Evolutionary conservation across 306 rosid species (phyloP), one percentile per base, ranked within the genome.

Genomic region (Prunus mira): DNA sequence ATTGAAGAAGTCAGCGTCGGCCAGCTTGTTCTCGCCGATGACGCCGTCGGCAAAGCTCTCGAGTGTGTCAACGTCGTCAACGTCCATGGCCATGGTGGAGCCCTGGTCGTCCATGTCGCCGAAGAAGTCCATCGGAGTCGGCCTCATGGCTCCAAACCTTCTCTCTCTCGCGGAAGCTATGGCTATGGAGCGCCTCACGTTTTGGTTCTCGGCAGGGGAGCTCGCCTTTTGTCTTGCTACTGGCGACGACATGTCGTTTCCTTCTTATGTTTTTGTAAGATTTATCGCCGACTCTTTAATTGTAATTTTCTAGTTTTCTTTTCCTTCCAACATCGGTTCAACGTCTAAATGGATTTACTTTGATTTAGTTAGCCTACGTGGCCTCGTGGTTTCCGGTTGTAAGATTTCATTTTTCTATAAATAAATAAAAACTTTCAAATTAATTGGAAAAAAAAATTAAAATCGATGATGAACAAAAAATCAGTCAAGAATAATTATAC

Each of bases 51-150:
- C 72, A 27, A 89, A 84, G 24, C 86, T 83, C 77, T 93, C 97
- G 27, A 87, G 85, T 0, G 92, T 81, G 75, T 93, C 97, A 1
- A 82, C 91, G 54, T 93, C 98, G 79, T 93, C 98, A 0, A 93
- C 98, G 50, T 93, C 97, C 97, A 93, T 93, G 25, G 93, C 98
- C 91, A 91, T 91, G 4, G 96, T 30, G 12, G 98, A 84, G 3
- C 85, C 93, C 62, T 88, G 93, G 24, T 91, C 97, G 0, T 93
- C 98, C 92, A 93, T 82, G 77, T 91, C 98, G 38, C 87, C 88
- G 72, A 89, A 88, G 83, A 87, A 82, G 1, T 89, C 97, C 90
- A 89, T 89, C 47, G 87, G 78, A 85, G 84, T 89, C 45, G 91
- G 67, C 78, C 89, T 88, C 92, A 83, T 85, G 47, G 19, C 63